Conservation (phyloP, 768 basidiomycete species). For the Erythrobasidium yunnanense region DNA sequence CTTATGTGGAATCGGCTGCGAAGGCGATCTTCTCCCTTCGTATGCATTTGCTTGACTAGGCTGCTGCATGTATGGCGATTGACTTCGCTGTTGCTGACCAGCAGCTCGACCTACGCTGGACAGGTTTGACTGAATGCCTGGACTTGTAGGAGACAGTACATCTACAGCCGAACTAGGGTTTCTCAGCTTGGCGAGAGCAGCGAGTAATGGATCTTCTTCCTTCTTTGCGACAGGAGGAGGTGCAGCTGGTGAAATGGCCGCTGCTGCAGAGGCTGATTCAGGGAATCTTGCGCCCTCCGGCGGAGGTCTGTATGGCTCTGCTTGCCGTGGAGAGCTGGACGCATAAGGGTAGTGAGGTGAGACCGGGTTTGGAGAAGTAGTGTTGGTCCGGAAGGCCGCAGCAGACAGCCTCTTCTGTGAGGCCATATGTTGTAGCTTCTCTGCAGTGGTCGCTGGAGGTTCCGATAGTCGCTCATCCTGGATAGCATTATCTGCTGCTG, state of each 20-base stretch:
- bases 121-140: background rate
- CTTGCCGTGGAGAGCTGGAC: background rate
- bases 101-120: background rate
- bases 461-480: background rate
- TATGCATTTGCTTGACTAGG: background rate
- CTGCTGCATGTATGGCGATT: background rate
- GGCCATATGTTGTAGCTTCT: constrained; percentile 17
- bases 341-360: constrained; percentile 22
- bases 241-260: background rate
- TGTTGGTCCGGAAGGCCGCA: background rate
- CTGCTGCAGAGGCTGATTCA: background rate
- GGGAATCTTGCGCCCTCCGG: background rate
- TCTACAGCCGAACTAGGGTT: constrained; percentile 24
- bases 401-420: constrained; percentile 20
- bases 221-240: constrained; percentile 5
- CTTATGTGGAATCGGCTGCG: background rate
- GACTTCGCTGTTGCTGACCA: background rate
- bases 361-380: background rate
- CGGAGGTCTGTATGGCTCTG: constrained; percentile 19
- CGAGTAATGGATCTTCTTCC: constrained; percentile 25
- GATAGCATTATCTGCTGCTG: background rate
- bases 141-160: constrained; percentile 15
- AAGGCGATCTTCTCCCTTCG: background rate
- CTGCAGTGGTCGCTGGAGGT: background rate
- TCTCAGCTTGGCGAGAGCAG: constrained; percentile 25